Conservation (phyloP, 176 grass and related monocot species). For the Paspalum notatum region DNA sequence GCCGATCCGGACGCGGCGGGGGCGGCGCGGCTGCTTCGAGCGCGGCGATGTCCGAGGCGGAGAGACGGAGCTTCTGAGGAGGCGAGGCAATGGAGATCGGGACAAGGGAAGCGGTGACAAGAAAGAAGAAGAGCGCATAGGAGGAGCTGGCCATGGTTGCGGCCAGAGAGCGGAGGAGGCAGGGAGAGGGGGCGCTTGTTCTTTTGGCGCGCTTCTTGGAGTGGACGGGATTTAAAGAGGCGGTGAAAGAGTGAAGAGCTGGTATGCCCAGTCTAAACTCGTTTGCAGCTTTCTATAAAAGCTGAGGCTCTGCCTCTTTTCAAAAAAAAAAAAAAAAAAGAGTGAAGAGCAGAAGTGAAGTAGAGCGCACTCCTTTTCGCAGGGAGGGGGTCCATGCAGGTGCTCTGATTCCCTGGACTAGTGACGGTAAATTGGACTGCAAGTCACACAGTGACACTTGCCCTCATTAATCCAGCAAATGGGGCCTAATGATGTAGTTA, state of each 20-base stretch:
- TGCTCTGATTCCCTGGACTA: constrained; percentile 13
- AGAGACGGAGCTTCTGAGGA: constrained; percentile 54
- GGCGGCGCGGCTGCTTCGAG: constrained; percentile 9
- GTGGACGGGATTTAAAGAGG: constrained; percentile 38
- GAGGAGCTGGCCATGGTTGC: constrained; percentile 40
- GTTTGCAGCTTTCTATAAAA: no score
- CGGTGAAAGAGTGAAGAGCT: constrained; percentile 30
- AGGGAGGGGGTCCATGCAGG: neutral
- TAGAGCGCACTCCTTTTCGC: neutral
- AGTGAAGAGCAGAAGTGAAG: constrained; percentile 46
- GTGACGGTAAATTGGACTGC: constrained; percentile 31
- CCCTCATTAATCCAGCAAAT: neutral
- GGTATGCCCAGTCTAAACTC: no score
- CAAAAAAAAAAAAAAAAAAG: no score
- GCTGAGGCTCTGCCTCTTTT: no score
- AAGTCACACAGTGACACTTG: constrained; percentile 37
- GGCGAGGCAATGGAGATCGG: constrained; percentile 10
- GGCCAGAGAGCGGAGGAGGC: neutral
- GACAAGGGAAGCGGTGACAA: neutral
- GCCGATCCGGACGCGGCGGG: constrained; percentile 15
- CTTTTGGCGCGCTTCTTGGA: constrained; percentile 41
- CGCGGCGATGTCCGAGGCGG: constrained; percentile 32
- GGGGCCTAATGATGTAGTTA: constrained; percentile 8
- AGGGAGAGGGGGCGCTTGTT: neutral
- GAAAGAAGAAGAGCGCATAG: neutral